Evolutionary conservation across 495 filamentous ascomycete genomes (phyloP), one percentile per base, ranked within the genome.

Genomic region (Penicillium desertorum): DNA sequence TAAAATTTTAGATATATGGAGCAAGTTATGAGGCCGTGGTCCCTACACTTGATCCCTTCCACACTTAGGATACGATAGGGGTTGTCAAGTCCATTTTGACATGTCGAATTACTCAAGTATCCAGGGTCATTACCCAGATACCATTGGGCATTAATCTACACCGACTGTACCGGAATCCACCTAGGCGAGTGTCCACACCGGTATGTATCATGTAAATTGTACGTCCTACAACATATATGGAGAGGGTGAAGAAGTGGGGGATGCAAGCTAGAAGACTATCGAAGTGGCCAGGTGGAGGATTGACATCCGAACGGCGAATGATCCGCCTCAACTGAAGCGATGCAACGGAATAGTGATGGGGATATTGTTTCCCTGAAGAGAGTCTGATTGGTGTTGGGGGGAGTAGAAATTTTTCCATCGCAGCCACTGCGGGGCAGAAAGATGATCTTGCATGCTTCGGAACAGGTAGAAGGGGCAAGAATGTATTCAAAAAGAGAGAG

Each of bases 361-460:
- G 54, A 56, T 51, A 57, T 58, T 53, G 41, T 50, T 32, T 23
- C 23, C 39, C 12, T 10, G 3, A 27, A 49, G 39, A 39, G 44
- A 39, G 9, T 27, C 6, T 56, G 56, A 62, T 62, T 62, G 57
- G 64, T 47, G 30, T 30, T 51, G 48, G 58, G 39, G 51, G 49
- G 57, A 64, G 53, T 60, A 57, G 57, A 55, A 45, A 54, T 25
- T 45, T 51, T 41, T 27, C 50, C 46, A 45, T 39, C 36, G 45
- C 29, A 56, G 62, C 56, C 62, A 65, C 50, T 64, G 66, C 63
- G 66, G 66, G 66, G 63, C 66, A 58, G 49, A 52, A 55, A 61
- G 65, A 66, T 62, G 65, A 68, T 68, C 63, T 63, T 57, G 65
- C 62, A 68, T 61, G 44, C 41, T 41, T 39, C 34, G 12, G 48